Base-by-base conservation (phyloP, 2,329 filamentous ascomycete species). In the Monilinia aucupariae region DNA sequence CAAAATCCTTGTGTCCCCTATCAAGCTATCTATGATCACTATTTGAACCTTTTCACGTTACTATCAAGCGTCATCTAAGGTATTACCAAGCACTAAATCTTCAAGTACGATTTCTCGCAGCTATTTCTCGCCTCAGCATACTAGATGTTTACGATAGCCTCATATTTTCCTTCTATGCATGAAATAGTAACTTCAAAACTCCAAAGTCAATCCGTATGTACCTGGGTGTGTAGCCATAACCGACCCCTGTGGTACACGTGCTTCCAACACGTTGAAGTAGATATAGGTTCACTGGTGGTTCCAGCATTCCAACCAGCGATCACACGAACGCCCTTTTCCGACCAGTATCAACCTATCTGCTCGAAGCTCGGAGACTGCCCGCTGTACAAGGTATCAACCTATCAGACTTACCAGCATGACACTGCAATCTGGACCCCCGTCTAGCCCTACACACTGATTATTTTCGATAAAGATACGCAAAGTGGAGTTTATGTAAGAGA, bases 271-370 rank as follows among this genome's bases (percentile, higher is more conserved):
- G n/a, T n/a, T n/a, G n/a, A n/a, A n/a, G n/a, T n/a, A n/a, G n/a
- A n/a, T n/a, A n/a, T n/a, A n/a, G n/a, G n/a, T n/a, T n/a, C n/a
- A n/a, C n/a, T n/a, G n/a, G n/a, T n/a, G n/a, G n/a, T n/a, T n/a
- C n/a, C n/a, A n/a, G n/a, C n/a, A n/a, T 37, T 27, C 30, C 43
- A n/a, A 52, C 22, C 20, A 37, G 37, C 43, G 43, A 60, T 59
- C 32, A 49, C 65, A 59, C 59, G 59, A 47, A 62, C 50, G 53
- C 63, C 62, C 63, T 64, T 54, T 61, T 67, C 65, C 62, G 8
- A 47, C 30, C 30, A 43, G 47, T 56, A 56, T 56, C 54, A 56
- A 56, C 41, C 47, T 56, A 56, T 56, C 54, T 56, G 34, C 30
- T 56, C 53, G 20, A 56, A 17, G 25, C 53, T 56, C 41, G 41